Percentiles rank a stretch among this genome's conserved stretches.
phyloP scores from a whole-genome alignment of 768 basidiomycete species.

The Candolleomyces aberdarensis region DNA sequence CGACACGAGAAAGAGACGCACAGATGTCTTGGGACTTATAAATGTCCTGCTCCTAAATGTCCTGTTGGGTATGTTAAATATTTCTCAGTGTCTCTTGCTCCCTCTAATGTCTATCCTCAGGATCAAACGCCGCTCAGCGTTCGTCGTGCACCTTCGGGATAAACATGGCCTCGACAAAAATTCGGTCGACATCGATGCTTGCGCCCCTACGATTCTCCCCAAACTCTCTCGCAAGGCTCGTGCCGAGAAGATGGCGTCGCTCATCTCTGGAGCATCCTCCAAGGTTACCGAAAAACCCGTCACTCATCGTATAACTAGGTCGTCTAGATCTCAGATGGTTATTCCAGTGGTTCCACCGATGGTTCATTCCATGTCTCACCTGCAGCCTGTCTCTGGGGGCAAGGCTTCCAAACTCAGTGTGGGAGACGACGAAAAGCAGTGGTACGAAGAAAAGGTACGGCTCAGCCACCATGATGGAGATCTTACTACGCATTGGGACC shows the following conservation, averaged over 20 bases:
- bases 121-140: slow-evolving; percentile 64
- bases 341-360: background rate
- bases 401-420: no score
- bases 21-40: slow-evolving; percentile 34
- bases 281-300: background rate
- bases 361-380: background rate
- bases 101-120: slow-evolving; percentile 27
- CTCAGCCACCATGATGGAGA: no score
- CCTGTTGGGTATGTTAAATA: slow-evolving; percentile 37
- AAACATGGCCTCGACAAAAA: slow-evolving; percentile 42
- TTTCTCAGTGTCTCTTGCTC: background rate
- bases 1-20: slow-evolving; percentile 67
- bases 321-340: background rate
- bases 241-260: slow-evolving; percentile 9
- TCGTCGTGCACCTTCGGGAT: slow-evolving; percentile 45
- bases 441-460: no score
- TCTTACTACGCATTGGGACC: no score
- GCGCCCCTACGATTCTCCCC: slow-evolving; percentile 17
- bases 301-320: background rate
- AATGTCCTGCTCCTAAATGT: slow-evolving; percentile 45
- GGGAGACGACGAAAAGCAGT: no score
- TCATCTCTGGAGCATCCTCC: background rate
- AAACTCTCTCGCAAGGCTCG: slow-evolving; percentile 8
- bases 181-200: slow-evolving; percentile 26
- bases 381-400: no score